Percentiles rank a stretch among this genome's conserved stretches.
Conservation (phyloP, 129 eudicot genomes). For the Lonicera japonica region DNA sequence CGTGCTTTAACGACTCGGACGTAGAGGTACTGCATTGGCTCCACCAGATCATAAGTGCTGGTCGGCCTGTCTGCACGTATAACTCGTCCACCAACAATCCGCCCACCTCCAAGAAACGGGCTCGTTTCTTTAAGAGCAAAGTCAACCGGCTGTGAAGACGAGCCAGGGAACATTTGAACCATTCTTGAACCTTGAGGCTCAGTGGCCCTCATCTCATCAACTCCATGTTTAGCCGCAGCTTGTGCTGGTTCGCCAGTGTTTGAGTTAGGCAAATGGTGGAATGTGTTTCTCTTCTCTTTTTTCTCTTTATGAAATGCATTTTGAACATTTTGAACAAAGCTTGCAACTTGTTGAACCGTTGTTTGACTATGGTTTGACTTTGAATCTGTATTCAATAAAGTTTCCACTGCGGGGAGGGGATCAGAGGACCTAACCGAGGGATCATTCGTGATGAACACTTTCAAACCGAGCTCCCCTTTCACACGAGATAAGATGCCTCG, state of each 20-base stretch:
- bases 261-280: conserved; percentile 53
- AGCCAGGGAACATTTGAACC: conserved; percentile 37
- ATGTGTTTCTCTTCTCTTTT: conserved; percentile 37
- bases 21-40: conserved; percentile 75
- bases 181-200: conserved; percentile 34
- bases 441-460: conserved; percentile 64
- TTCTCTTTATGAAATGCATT: conserved; percentile 18
- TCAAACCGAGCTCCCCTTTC: conserved; percentile 75
- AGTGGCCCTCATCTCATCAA: conserved; percentile 40
- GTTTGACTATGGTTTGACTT: conserved; percentile 19
- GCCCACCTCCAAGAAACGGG: conserved; percentile 84
- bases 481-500: conserved; percentile 56
- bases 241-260: conserved; percentile 28
- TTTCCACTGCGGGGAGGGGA: conserved; percentile 44
- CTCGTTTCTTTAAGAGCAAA: conserved; percentile 68
- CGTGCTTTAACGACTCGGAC: conserved; percentile 87
- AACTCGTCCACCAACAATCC: conserved; percentile 65
- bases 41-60: conserved; percentile 82
- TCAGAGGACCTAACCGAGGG: conserved; percentile 46
- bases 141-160: conserved; percentile 55
- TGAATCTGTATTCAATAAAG: conserved; percentile 17
- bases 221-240: conserved; percentile 29
- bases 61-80: conserved; percentile 47
- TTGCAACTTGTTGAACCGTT: conserved; percentile 12
- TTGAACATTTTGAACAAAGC: not conserved